Evolutionary conservation across 768 basidiomycete species (phyloP).

Genomic region (Lactarius vividus): DNA sequence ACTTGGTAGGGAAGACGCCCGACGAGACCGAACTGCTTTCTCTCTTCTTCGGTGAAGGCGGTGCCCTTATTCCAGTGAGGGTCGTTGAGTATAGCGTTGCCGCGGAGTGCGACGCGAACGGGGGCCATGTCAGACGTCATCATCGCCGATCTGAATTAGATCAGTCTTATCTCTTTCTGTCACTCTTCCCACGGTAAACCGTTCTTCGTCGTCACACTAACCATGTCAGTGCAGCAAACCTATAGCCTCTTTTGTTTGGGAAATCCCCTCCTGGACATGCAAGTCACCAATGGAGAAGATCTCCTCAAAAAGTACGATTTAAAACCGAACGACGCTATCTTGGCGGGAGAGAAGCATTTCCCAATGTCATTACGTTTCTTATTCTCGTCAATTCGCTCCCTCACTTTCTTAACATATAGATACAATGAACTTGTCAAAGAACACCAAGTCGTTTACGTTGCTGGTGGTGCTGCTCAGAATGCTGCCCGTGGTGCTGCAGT

Average conservation of each 20-base stretch:
- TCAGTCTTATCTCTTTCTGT: slow-evolving; percentile 9
- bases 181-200: slow-evolving; percentile 8
- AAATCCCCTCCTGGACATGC: slow-evolving; percentile 96
- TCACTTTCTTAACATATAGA: slow-evolving; percentile 40
- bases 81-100: slow-evolving; percentile 58
- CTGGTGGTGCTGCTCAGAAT: slow-evolving; percentile 97
- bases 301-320: slow-evolving; percentile 87
- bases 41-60: slow-evolving; percentile 66
- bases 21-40: slow-evolving; percentile 62
- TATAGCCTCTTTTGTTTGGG: slow-evolving; percentile 86
- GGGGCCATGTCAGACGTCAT: background rate
- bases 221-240: slow-evolving; percentile 31
- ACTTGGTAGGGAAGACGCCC: slow-evolving; percentile 38
- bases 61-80: slow-evolving; percentile 81
- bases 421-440: slow-evolving; percentile 85
- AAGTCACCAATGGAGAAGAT: slow-evolving; percentile 80
- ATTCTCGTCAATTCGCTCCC: slow-evolving; percentile 3
- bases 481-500: slow-evolving; percentile 95
- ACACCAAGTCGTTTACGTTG: slow-evolving; percentile 82
- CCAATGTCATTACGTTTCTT: slow-evolving; percentile 57
- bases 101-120: slow-evolving; percentile 52
- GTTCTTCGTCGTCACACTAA: background rate
- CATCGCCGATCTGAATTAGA: background rate
- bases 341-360: slow-evolving; percentile 85
- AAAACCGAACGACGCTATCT: slow-evolving; percentile 93